These are phyloP conservation scores for Jasminum sambac DNA, from an alignment of 257 asterid genomes.

Conservation along the genomic window DNA sequence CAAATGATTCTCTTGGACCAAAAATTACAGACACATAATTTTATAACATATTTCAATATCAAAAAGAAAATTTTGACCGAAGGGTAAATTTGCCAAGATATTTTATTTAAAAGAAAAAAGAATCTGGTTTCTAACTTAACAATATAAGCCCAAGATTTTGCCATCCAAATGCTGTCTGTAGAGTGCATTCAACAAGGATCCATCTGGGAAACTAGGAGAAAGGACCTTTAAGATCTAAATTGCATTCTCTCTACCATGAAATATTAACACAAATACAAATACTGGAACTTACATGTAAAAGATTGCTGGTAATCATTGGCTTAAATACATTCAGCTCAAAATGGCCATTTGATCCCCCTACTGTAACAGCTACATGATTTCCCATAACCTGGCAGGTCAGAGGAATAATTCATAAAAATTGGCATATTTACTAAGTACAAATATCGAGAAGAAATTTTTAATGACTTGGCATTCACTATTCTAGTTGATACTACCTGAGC, in stretches of 20 bases:
- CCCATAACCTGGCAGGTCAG: conserved; percentile 68
- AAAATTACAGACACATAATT: not conserved
- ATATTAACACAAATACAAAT: conserved; percentile 5
- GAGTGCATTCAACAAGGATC: not conserved
- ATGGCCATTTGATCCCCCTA: conserved; percentile 94
- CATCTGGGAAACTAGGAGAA: not conserved
- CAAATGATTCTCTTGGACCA: not conserved
- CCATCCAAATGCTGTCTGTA: not conserved
- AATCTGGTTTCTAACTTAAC: not conserved
- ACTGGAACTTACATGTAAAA: conserved; percentile 67
- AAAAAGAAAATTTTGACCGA: not conserved
- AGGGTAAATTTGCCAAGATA: no score
- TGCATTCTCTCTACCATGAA: not conserved
- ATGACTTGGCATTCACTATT: conserved; percentile 11
- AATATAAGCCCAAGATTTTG: not conserved
- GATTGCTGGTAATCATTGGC: conserved; percentile 89
- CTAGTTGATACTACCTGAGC: conserved; percentile 68
- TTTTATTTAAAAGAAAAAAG: not conserved
- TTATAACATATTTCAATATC: not conserved
- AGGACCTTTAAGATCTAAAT: not conserved
- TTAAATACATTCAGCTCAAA: conserved; percentile 92
- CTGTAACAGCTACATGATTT: conserved; percentile 87
- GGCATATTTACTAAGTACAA: conserved; percentile 1
- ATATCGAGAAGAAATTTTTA: conserved; percentile 10
- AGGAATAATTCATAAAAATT: not conserved